Percentiles rank a stretch among this genome's conserved stretches.
Evolutionary conservation across 2,329 filamentous ascomycete species (phyloP).

Genomic region (Colletotrichum sp.): DNA sequence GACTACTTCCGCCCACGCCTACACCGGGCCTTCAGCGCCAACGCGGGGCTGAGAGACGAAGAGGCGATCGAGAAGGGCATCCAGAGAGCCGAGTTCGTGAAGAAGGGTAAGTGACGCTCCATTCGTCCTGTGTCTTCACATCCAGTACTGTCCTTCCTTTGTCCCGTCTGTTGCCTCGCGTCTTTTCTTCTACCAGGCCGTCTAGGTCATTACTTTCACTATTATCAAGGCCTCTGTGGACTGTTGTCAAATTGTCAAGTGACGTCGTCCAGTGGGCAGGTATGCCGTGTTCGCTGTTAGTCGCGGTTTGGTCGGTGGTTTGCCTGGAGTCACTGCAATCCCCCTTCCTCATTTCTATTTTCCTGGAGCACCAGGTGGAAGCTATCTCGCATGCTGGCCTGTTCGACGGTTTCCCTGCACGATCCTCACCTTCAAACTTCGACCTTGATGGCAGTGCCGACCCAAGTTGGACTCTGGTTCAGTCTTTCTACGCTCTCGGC

Average conservation of each 20-base stretch:
- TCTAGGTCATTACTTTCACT: not conserved
- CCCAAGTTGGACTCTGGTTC: not conserved
- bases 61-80: conserved; percentile 79
- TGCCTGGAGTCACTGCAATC: not conserved
- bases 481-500: not conserved
- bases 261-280: not conserved
- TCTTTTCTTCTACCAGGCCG: not conserved
- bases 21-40: conserved; percentile 84
- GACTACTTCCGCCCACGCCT: conserved; percentile 81
- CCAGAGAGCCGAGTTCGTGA: conserved; percentile 82
- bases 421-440: not conserved
- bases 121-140: not conserved
- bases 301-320: not conserved
- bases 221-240: not conserved
- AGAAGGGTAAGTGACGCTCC: conserved; percentile 70
- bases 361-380: not conserved
- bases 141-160: not conserved
- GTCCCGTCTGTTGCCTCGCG: not conserved
- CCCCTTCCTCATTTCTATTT: rapidly evolving
- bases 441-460: not conserved
- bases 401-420: not conserved
- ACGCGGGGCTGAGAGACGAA: conserved; percentile 73
- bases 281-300: not conserved
- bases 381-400: not conserved
- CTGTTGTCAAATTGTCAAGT: not conserved